These are phyloP conservation scores for Flaveria bidentis DNA, from an alignment of 129 eudicot species.

Conservation along the genomic window DNA sequence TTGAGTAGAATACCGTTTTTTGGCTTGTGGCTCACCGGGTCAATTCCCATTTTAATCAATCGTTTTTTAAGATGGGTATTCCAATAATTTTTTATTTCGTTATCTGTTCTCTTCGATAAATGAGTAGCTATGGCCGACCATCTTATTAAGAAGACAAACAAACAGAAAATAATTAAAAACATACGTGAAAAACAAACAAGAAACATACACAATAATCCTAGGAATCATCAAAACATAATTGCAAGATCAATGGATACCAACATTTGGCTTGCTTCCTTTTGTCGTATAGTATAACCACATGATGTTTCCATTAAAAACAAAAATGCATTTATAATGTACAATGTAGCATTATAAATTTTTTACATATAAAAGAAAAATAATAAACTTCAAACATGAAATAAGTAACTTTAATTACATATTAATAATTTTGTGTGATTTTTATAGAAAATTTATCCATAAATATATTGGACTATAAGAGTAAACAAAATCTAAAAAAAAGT, in stretches of 20 bases:
- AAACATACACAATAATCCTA: neutral
- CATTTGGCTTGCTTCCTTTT: constrained; percentile 1
- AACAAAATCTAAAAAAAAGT: neutral
- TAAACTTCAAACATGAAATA: too few species aligned
- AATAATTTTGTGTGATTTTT: neutral
- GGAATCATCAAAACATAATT: constrained; percentile 20
- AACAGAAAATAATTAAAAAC: neutral
- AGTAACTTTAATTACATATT: neutral
- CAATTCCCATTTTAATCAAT: constrained; percentile 67
- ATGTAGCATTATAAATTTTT: neutral
- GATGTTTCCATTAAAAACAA: neutral
- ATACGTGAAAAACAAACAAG: neutral
- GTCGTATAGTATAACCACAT: constrained; percentile 5
- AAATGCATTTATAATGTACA: neutral
- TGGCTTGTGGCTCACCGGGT: constrained; percentile 81
- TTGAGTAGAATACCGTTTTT: constrained; percentile 45
- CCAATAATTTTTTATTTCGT: constrained; percentile 79
- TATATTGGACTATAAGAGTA: neutral
- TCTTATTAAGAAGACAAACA: constrained; percentile 38
- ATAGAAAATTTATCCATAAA: neutral
- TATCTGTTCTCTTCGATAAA: constrained; percentile 69
- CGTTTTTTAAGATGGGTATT: constrained; percentile 73
- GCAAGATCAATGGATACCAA: constrained; percentile 21
- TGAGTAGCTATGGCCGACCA: constrained; percentile 88
- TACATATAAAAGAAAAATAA: neutral